phyloP scores from a whole-genome alignment of 768 basidiomycete species.

The Kwoniella sp. region DNA sequence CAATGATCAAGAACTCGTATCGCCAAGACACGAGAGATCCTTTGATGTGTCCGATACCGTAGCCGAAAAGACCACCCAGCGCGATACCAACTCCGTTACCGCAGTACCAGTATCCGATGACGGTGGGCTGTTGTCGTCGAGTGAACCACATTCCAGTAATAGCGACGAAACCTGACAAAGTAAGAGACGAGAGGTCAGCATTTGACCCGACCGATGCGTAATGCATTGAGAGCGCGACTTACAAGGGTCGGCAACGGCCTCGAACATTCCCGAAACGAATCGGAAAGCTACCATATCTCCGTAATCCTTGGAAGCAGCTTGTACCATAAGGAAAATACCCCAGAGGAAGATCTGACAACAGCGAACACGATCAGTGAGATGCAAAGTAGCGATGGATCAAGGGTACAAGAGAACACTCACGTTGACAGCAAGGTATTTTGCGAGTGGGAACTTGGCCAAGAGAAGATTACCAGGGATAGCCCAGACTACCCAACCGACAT shows the following conservation, averaged over 20 bases:
- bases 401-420: constrained; percentile 6
- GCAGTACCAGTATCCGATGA: constrained; percentile 57
- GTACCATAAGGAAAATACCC: constrained; percentile 59
- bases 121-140: constrained; percentile 56
- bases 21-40: constrained; percentile 53
- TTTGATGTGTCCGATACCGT: constrained; percentile 44
- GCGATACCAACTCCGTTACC: constrained; percentile 59
- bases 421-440: constrained; percentile 45
- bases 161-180: constrained; percentile 12
- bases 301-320: constrained; percentile 56
- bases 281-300: constrained; percentile 56
- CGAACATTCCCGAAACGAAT: constrained; percentile 57
- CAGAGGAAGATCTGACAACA: constrained; percentile 43
- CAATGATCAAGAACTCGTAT: constrained; percentile 52
- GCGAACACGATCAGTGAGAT: background rate
- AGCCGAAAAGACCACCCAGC: constrained; percentile 57
- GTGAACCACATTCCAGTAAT: constrained; percentile 58
- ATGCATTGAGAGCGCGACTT: background rate
- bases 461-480: constrained; percentile 59
- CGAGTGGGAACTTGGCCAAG: constrained; percentile 42
- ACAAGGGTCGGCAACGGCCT: constrained; percentile 56
- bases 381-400: background rate
- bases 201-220: too few relatives aligned
- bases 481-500: constrained; percentile 58
- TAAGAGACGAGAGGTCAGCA: too few relatives aligned